Evolutionary conservation across 768 basidiomycete species (phyloP).

Genomic region (Suillus alpinus): DNA sequence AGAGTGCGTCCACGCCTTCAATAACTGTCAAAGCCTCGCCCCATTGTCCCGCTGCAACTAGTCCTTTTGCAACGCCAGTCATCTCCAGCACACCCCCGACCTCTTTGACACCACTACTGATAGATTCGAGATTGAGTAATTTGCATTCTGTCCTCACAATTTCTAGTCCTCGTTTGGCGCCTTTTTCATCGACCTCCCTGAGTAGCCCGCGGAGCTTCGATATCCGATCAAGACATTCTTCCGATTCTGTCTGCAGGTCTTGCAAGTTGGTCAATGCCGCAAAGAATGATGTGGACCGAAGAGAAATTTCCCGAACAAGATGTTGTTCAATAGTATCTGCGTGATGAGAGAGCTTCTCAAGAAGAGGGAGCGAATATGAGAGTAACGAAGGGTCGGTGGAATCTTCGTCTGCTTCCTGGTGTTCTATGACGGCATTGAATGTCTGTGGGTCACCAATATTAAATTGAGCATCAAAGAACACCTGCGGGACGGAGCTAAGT

Average conservation of each 20-base stretch:
- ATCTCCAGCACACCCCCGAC: constrained; percentile 76
- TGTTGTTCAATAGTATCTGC: constrained; percentile 94
- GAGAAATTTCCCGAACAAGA: constrained; percentile 87
- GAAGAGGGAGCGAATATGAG: constrained; percentile 67
- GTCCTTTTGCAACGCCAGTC: constrained; percentile 61
- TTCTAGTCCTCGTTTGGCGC: constrained; percentile 77
- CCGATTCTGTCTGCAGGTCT: constrained; percentile 86
- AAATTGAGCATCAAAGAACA: constrained; percentile 81
- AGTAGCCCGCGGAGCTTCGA: constrained; percentile 68
- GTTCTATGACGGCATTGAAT: constrained; percentile 75
- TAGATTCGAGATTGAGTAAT: constrained; percentile 55
- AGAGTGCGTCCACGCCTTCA: constrained; percentile 62
- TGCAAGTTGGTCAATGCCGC: constrained; percentile 93
- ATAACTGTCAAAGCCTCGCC: constrained; percentile 77
- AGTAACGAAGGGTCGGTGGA: constrained; percentile 57
- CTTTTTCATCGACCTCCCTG: constrained; percentile 69
- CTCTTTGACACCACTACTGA: constrained; percentile 60
- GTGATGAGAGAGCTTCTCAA: constrained; percentile 89
- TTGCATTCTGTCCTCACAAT: constrained; percentile 65
- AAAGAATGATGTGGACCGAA: constrained; percentile 92
- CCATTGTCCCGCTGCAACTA: constrained; percentile 89
- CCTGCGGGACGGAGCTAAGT: constrained; percentile 69
- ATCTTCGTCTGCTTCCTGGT: constrained; percentile 36
- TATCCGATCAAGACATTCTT: constrained; percentile 77
- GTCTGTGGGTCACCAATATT: constrained; percentile 78